Evolutionary conservation across 306 rosid species (phyloP), one percentile per base, ranked within the genome.

Genomic region (Vicia faba): DNA sequence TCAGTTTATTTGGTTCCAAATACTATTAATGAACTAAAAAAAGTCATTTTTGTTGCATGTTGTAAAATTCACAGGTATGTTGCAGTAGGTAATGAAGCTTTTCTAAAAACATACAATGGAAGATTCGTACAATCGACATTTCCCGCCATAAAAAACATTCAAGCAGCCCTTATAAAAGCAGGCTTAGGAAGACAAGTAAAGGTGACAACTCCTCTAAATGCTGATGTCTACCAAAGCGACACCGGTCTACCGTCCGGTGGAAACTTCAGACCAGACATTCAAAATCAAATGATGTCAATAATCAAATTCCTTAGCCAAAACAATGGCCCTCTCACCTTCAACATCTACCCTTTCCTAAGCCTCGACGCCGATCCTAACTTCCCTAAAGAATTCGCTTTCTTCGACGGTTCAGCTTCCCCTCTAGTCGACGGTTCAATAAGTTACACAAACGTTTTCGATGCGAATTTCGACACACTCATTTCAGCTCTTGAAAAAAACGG

Each of bases 261-360:
- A 3, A 44, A 78, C 77, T 95, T 95, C 73, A 87, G 97, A 49
- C 48, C 90, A 0, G 96, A 90, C 61, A 95, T 95, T 58, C 91
- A 55, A 2, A 50, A 25, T 68, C 84, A 86, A 48, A 78, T 90
- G 89, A 70, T 82, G 36, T 57, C 83, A 73, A 90, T 95, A 48
- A 58, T 95, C 64, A 86, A 85, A 76, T 95, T 90, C 5, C 92
- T 95, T 2, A 81, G 64, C 73, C 83, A 81, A 82, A 90, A 71
- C 8, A 81, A 55, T 41, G 77, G 73, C 5, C 89, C 96, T 49
- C 79, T 95, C 44, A 78, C 91, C 65, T 88, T 95, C 70, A 95
- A 90, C 80, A 95, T 95, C 80, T 95, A 95, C 76, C 99, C 97
- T 0, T 95, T 95, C 74, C 97, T 95, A 28, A 95, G 99, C 77